Percentiles rank a stretch among this genome's conserved stretches.
Evolutionary conservation across 2,329 filamentous ascomycete genomes (phyloP).

Genomic region (Botrytis medusae): DNA sequence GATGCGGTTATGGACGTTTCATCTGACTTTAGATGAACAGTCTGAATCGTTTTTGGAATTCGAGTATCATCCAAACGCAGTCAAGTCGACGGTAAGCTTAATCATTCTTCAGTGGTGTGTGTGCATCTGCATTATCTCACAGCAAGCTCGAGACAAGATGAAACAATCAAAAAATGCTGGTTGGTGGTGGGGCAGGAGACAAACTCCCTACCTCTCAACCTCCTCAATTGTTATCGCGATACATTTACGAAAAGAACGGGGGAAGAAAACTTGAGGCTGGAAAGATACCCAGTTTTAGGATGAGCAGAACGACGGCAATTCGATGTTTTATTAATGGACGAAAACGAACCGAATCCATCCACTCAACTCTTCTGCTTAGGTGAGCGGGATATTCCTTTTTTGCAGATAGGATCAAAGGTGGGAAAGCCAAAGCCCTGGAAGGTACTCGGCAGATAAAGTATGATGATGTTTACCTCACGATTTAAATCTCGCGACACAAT

Average conservation of each 20-base stretch:
- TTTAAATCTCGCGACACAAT: background rate
- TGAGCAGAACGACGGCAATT: background rate
- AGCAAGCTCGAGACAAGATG: background rate
- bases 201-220: background rate
- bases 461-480: background rate
- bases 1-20: background rate
- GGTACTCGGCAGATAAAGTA: background rate
- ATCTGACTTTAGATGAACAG: background rate
- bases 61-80: background rate
- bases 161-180: background rate
- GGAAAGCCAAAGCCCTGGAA: background rate
- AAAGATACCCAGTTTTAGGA: background rate
- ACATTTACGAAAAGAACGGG: background rate
- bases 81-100: background rate
- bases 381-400: background rate
- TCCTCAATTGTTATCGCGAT: background rate
- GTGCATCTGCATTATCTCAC: background rate
- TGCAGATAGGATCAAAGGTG: background rate
- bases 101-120: background rate
- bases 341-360: background rate
- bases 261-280: background rate
- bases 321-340: background rate
- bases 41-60: background rate
- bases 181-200: background rate
- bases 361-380: background rate